These are phyloP conservation scores for Colletotrichum somersetense DNA, from an alignment of 2,329 filamentous ascomycete genomes.

Conservation along the genomic window DNA sequence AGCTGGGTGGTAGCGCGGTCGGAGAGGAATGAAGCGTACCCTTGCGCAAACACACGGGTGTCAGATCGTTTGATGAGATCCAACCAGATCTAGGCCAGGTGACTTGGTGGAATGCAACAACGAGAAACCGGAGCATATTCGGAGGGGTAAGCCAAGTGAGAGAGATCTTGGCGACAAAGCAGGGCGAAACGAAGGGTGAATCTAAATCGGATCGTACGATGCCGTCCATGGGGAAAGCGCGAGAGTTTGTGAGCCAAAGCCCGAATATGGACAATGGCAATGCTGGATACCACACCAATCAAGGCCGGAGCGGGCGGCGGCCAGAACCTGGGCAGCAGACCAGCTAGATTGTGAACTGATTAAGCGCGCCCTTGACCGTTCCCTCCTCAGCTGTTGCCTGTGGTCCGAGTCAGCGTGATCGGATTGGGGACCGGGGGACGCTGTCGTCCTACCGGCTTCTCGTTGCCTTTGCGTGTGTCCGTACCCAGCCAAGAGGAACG, in stretches of 20 bases:
- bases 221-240: conserved; percentile 17
- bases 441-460: conserved; percentile 1
- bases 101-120: conserved; percentile 31
- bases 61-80: conserved; percentile 42
- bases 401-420: conserved; percentile 35
- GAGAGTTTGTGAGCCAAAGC: conserved; percentile 32
- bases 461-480: conserved; percentile 3
- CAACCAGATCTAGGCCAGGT: conserved; percentile 39
- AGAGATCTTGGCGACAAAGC: conserved; percentile 26
- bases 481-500: conserved; percentile 18
- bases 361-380: background rate
- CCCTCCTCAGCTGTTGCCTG: background rate
- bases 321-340: conserved; percentile 5
- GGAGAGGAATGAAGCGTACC: conserved; percentile 22
- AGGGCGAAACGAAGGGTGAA: conserved; percentile 31
- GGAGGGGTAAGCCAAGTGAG: conserved; percentile 8
- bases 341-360: background rate
- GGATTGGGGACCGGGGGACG: conserved; percentile 17
- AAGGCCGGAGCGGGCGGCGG: background rate
- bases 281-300: background rate
- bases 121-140: conserved; percentile 32
- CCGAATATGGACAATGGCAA: conserved; percentile 1
- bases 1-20: conserved; percentile 30
- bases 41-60: conserved; percentile 39
- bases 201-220: conserved; percentile 37